Conservation (phyloP, 2,329 filamentous ascomycete species). For the Cladophialophora carrionii region DNA sequence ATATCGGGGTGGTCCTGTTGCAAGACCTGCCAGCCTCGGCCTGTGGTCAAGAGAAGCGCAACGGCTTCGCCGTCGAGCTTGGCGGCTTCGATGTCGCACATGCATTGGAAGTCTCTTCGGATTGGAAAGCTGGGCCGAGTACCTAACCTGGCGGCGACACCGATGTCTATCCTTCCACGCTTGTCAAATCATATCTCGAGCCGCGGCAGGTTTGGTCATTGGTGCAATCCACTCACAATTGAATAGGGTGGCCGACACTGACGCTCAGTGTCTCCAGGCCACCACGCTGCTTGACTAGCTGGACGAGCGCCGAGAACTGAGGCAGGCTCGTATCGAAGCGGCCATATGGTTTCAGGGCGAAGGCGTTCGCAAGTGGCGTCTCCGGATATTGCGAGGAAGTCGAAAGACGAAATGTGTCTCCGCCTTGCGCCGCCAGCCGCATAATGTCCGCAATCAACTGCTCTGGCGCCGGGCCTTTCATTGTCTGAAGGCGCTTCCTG, state of each 20-base stretch:
- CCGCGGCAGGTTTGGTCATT: not conserved
- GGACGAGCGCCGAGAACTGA: constrained; percentile 2
- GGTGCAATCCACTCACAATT: not conserved
- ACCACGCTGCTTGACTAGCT: constrained; percentile 5
- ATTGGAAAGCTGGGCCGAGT: constrained; percentile 2
- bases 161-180: constrained; percentile 4
- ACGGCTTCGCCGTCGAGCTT: constrained; percentile 7
- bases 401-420: not conserved
- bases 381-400: not conserved
- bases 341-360: constrained; percentile 1
- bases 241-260: constrained; percentile 9
- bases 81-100: constrained; percentile 1
- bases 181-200: not conserved
- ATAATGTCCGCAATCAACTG: constrained; percentile 9
- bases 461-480: constrained; percentile 5
- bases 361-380: constrained; percentile 3
- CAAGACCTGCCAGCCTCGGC: not conserved
- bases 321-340: constrained; percentile 10
- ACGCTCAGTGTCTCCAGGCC: constrained; percentile 2
- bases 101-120: constrained; percentile 6
- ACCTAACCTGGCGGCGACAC: constrained; percentile 5
- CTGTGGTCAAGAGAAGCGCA: not conserved
- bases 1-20: constrained; percentile 2
- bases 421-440: constrained; percentile 6
- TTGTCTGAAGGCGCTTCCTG: not conserved